A percentile compares a stretch with the other conserved stretches of the same genome.
Evolutionary conservation across 1,139 yeast genomes (phyloP).

Genomic region (Diutina pseudorugosa): DNA sequence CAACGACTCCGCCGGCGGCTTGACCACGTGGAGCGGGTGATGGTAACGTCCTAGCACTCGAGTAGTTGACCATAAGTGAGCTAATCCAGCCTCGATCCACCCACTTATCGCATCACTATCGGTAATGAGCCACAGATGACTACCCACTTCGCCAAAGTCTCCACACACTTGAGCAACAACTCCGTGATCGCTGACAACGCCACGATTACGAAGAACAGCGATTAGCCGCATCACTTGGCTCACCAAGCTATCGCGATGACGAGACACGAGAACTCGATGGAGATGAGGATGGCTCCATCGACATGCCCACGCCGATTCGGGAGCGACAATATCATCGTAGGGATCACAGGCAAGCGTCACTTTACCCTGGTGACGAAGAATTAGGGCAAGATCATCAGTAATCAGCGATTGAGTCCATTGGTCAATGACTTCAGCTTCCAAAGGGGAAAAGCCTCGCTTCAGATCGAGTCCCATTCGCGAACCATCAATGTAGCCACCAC

Average conservation of each 20-base stretch:
- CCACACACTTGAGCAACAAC: not conserved
- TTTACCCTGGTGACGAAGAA: not conserved
- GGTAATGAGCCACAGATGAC: not conserved
- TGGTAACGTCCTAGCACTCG: not conserved
- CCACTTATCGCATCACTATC: not conserved
- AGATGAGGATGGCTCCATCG: not conserved
- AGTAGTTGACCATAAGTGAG: not conserved
- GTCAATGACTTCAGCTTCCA: not conserved
- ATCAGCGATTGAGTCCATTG: no score
- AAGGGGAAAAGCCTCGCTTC: not conserved
- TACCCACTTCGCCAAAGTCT: not conserved
- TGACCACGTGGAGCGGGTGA: not conserved
- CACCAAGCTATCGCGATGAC: not conserved
- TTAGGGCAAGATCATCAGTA: not conserved
- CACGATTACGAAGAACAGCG: not conserved
- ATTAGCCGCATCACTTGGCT: not conserved
- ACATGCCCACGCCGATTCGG: not conserved
- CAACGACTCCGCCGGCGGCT: not conserved
- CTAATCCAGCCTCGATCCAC: not conserved
- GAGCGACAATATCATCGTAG: not conserved
- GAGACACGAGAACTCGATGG: not conserved
- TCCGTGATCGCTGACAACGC: not conserved
- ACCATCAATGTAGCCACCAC: not conserved
- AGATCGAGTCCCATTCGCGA: not conserved
- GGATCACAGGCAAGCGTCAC: not conserved